Evolutionary conservation across 768 basidiomycete genomes (phyloP), one percentile per base, ranked within the genome.

Genomic region (Auricularia cornea): DNA sequence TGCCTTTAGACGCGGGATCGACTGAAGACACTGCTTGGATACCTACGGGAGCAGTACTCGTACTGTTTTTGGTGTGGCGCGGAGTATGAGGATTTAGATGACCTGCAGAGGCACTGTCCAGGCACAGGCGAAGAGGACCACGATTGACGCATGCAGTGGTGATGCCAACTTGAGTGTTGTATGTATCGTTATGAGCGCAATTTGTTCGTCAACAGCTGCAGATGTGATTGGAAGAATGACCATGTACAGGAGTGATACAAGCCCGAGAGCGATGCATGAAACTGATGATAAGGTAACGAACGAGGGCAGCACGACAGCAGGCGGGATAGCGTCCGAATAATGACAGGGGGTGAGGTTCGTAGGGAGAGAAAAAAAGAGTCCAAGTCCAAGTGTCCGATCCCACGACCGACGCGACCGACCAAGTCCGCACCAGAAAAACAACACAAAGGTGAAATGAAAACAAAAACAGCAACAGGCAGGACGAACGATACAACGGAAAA

Each of bases 61-160:
- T 94, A 94, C 71, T 94, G 92, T 71, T 93, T 92, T 73, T 94
- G 91, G 89, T 94, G 92, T 71, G 92, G 92, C 14, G 82, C 87
- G 14, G 81, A 85, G 68, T 94, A 93, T 70, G 80, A 81, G 4
- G 78, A 80, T 66, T 72, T 75, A 5, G 81, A 82, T 18, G 88
- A 90, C 59, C 76, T 94, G 78, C 75, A 75, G 41, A 72, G 69
- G 40, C 78, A 84, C 62, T 94, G 92, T 72, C 92, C 92, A 5
- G 92, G 92, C 6, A 71, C 77, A 48, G 81, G 83, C 32, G 92
- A 94, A 72, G 89, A 90, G 44, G 84, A 82, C 64, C 92, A 94
- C 72, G 89, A 92, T 75, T 92, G 76, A 81, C 60, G 33, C 29
- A 52, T 35, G 41, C 44, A n/a, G 20, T 48, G 44, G 6, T 18